Base-by-base conservation (phyloP, 371 early-diverging fungal species). In the Syncephalastrum monosporum region DNA sequence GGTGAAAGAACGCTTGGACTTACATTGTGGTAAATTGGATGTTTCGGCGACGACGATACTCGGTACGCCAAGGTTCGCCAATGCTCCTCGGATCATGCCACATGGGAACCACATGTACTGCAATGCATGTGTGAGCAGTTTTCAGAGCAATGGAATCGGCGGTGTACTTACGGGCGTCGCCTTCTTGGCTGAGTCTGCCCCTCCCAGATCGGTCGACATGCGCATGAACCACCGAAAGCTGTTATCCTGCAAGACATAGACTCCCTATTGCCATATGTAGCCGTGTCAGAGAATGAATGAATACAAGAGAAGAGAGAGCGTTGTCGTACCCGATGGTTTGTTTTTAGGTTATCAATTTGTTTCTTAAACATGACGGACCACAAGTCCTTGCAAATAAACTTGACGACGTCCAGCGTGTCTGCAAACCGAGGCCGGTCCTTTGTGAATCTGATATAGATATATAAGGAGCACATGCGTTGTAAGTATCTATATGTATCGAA, bases 201-300 rank as follows among this genome's bases (percentile, higher is more conserved):
- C 82, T 38, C 86, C 86, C 25, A 81, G 82, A 65, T 89, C 89
- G 19, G 89, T 83, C 0, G 95, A 89, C 92, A 97, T 91, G 50
- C 90, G 83, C 63, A 83, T 66, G 60, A 98, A 90, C 97, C 96
- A 96, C 48, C 90, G 82, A 64, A 98, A 98, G 65, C 87, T 88
- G 77, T 93, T 95, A 79, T 98, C 98, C 59, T 96, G 94, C n/a
- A 97, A 79, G 27, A 97, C 97, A 69, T 95, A 98, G 0, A 96
- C 92, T n/a, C 98, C 98, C 87, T 93, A 66, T n/a, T 50, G 21
- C 16, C 21, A 53, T n/a, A 21, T 47, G 29, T 44, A 53, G 21
- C 21, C 21, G 21, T 27, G 27, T 27, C 7, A 27, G 27, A 21
- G 21, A 21, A 21, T 21, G 21, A 21, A 21, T 21, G 21, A 0